Evolutionary conservation across 495 filamentous ascomycete species (phyloP).

Genomic region (Neurospora sp.): DNA sequence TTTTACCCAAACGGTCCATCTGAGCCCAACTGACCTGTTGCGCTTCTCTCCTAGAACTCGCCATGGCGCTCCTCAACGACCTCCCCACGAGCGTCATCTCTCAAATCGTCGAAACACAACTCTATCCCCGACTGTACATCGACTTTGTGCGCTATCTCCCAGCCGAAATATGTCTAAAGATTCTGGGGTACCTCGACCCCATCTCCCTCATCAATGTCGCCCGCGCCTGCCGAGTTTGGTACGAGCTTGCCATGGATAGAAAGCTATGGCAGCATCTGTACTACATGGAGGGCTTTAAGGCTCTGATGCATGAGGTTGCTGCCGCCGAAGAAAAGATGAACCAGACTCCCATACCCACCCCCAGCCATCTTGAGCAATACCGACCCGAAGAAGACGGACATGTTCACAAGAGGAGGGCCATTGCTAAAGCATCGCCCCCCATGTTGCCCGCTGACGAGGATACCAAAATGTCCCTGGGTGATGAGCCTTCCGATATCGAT

Average conservation of each 20-base stretch:
- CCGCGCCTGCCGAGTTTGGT: slow-evolving; percentile 70
- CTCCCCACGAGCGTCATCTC: slow-evolving; percentile 67
- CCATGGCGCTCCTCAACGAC: slow-evolving; percentile 56
- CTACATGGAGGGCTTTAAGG: slow-evolving; percentile 72
- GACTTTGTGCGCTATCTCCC: slow-evolving; percentile 82
- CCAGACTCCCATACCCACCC: slow-evolving; percentile 11
- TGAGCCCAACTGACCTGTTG: neutral
- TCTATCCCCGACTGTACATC: slow-evolving; percentile 76
- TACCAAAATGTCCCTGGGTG: slow-evolving; percentile 35
- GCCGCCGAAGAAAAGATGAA: slow-evolving; percentile 54
- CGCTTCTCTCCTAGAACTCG: slow-evolving; percentile 36
- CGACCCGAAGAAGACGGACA: slow-evolving; percentile 30
- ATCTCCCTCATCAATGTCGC: slow-evolving; percentile 67
- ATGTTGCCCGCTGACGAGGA: slow-evolving; percentile 28
- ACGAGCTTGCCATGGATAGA: slow-evolving; percentile 67
- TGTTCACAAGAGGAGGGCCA: slow-evolving; percentile 35
- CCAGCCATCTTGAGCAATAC: slow-evolving; percentile 18
- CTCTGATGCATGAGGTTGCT: slow-evolving; percentile 53
- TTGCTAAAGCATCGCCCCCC: slow-evolving; percentile 16
- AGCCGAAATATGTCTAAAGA: slow-evolving; percentile 76
- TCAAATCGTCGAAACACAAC: slow-evolving; percentile 54
- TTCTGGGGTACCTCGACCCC: slow-evolving; percentile 76
- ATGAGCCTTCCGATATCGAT: slow-evolving; percentile 23
- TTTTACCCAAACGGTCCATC: neutral
- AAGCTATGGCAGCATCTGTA: slow-evolving; percentile 81